Conservation (phyloP, 2,329 filamentous ascomycete species). For the Ophiocordyceps robertsii region DNA sequence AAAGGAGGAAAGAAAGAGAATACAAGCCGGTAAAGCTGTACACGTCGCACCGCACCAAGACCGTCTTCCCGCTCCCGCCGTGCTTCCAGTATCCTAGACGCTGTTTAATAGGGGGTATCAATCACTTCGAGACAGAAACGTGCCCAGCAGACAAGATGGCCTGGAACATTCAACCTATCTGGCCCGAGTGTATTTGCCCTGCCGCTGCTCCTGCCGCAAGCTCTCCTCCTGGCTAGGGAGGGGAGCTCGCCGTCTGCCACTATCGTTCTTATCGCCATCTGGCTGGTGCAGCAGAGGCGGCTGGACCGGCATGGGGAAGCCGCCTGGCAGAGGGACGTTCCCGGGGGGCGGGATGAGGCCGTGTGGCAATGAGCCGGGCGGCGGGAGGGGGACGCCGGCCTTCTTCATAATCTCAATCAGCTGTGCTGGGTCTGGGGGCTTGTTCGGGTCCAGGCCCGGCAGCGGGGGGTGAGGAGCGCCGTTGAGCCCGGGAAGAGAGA, state of each 20-base stretch:
- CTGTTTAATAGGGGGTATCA: not conserved
- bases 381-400: slow-evolving; percentile 48
- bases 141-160: not conserved
- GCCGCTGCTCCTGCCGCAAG: slow-evolving; percentile 60
- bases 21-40: not conserved
- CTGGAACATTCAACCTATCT: slow-evolving; percentile 20
- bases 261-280: slow-evolving; percentile 19
- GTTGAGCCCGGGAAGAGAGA: slow-evolving; percentile 35
- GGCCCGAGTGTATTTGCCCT: slow-evolving; percentile 44
- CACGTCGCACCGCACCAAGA: not conserved
- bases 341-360: slow-evolving; percentile 29
- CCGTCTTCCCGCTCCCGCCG: not conserved
- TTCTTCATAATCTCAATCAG: slow-evolving; percentile 53
- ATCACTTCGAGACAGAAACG: not conserved
- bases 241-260: slow-evolving; percentile 44
- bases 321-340: slow-evolving; percentile 18
- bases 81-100: not conserved
- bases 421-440: slow-evolving; percentile 46
- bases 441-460: slow-evolving; percentile 42
- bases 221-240: slow-evolving; percentile 78
- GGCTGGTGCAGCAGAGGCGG: slow-evolving; percentile 25
- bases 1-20: not conserved
- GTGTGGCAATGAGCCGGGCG: slow-evolving; percentile 30
- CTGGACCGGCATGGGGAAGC: slow-evolving; percentile 19
- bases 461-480: slow-evolving; percentile 35